Evolutionary conservation across 202 grass and related monocot genomes (phyloP), one percentile per base, ranked within the genome.

Genomic region (Elaeis oleifera): DNA sequence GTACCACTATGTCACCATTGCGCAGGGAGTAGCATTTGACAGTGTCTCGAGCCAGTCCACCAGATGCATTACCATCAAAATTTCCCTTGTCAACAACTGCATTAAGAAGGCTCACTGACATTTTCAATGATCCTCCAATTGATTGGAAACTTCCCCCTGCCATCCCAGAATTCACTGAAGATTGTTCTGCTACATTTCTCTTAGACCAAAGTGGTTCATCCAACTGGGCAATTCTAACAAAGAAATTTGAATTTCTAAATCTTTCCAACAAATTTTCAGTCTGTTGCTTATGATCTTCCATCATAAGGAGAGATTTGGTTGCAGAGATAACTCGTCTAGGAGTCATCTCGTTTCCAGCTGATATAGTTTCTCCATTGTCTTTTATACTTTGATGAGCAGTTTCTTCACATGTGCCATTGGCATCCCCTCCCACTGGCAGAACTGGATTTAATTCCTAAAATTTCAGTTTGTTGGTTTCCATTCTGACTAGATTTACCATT

Each of bases 1-100:
- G 66, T 94, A 99, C 95, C 88, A 94, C 88, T 74, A 99, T 87
- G 65, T 99, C 95, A 51, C 85, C 95, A 80, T 99, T 99, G 29
- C 69, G 73, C 61, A 94, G 68, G 64, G 82, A 76, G 82, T 86
- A 89, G 73, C 85, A 99, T 76, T 64, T 86, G 39, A 78, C 80
- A 60, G 85, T 76, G 78, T 92, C 83, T 76, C 94, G 79, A 50
- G 95, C 95, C 0, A 94, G 75, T 76, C 95, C 95, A 60, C 88
- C 95, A 61, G 88, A 85, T 56, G 80, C 87, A 49, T 39, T 86
- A 60, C 95, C 85, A 75, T 94, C 88, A 49, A 99, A 99, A 75
- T 82, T 26, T 11, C 95, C 95, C 80, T 94, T 99, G 70, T 99
- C 88, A 69, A 85, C 85, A 55, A 90, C 53, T 18, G 75, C 87